Percentiles rank a stretch among this genome's conserved stretches.
Evolutionary conservation across 306 rosid genomes (phyloP).

Genomic region (Luffa aegyptiaca): DNA sequence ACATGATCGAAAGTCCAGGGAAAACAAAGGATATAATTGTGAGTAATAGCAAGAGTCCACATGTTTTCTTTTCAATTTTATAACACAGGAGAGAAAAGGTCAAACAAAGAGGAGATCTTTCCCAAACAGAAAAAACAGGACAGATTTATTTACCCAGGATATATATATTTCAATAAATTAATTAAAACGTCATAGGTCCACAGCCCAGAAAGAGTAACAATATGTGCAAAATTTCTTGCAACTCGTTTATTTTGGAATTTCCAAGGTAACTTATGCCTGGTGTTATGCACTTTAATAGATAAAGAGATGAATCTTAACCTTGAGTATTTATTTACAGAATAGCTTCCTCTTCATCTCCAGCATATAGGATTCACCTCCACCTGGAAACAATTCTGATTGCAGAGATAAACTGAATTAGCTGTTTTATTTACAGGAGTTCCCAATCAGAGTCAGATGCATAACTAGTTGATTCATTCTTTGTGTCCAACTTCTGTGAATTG

Average conservation of each 20-base stretch:
- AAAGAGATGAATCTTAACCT: not conserved
- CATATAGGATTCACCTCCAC: not conserved
- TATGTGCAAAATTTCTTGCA: not conserved
- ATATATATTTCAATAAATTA: not conserved
- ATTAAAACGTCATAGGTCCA: not conserved
- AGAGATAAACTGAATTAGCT: not conserved
- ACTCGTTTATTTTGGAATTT: conserved; percentile 1
- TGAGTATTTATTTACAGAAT: not conserved
- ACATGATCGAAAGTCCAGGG: not conserved
- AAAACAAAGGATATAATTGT: not conserved
- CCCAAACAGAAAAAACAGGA: not conserved
- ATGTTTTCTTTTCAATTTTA: not conserved
- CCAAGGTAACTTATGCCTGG: not conserved
- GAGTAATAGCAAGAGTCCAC: not conserved
- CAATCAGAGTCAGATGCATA: conserved; percentile 54
- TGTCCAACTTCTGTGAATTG: conserved; percentile 8
- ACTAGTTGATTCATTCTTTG: conserved; percentile 18
- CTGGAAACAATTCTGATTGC: not conserved
- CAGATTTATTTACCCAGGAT: not conserved
- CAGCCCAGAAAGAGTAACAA: not conserved
- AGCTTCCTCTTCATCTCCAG: not conserved
- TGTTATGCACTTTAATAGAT: not conserved
- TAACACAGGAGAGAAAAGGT: not conserved
- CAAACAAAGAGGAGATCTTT: not conserved
- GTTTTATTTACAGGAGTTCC: conserved; percentile 57